phyloP scores from a whole-genome alignment of 1,139 yeast species.

The Wickerhamiella infanticola region DNA sequence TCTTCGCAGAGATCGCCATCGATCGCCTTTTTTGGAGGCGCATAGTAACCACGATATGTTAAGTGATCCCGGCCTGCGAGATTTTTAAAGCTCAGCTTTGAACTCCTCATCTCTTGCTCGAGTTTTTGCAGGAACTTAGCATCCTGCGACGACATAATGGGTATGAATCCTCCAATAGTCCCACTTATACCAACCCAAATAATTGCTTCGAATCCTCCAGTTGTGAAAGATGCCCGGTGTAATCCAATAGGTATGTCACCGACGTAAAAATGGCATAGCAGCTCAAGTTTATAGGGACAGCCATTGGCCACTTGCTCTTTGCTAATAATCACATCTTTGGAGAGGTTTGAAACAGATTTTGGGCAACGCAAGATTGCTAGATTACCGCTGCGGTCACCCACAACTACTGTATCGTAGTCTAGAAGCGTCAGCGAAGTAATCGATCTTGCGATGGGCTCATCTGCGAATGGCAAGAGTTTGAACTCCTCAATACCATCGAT shows the following conservation, averaged over 20 bases:
- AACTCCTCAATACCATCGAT: slow-evolving; percentile 39
- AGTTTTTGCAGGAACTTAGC: slow-evolving; percentile 41
- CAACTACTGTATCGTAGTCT: slow-evolving; percentile 62
- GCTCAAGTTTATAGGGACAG: slow-evolving; percentile 36
- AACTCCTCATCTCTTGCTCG: slow-evolving; percentile 35
- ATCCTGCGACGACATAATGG: slow-evolving; percentile 50
- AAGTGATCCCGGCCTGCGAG: slow-evolving; percentile 52
- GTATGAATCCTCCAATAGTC: slow-evolving; percentile 56
- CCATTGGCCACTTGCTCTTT: slow-evolving; percentile 29
- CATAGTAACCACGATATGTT: slow-evolving; percentile 60
- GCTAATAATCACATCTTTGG: slow-evolving; percentile 1
- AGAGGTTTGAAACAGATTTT: slow-evolving; percentile 29
- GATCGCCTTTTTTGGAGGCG: slow-evolving; percentile 57
- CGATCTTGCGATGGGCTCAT: slow-evolving; percentile 55
- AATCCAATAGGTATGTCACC: slow-evolving; percentile 61
- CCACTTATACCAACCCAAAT: slow-evolving; percentile 72
- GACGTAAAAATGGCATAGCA: slow-evolving; percentile 45
- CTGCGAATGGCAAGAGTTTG: slow-evolving; percentile 30
- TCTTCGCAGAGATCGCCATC: slow-evolving; percentile 81
- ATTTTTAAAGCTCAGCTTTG: slow-evolving; percentile 14
- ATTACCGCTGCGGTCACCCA: slow-evolving; percentile 88
- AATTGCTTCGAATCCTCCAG: slow-evolving; percentile 52
- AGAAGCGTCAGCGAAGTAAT: slow-evolving; percentile 43
- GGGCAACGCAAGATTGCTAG: slow-evolving; percentile 46
- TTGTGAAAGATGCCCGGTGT: slow-evolving; percentile 34